These are phyloP conservation scores for Podila clonocystis DNA, from an alignment of 192 early-diverging fungal genomes.

Conservation along the genomic window DNA sequence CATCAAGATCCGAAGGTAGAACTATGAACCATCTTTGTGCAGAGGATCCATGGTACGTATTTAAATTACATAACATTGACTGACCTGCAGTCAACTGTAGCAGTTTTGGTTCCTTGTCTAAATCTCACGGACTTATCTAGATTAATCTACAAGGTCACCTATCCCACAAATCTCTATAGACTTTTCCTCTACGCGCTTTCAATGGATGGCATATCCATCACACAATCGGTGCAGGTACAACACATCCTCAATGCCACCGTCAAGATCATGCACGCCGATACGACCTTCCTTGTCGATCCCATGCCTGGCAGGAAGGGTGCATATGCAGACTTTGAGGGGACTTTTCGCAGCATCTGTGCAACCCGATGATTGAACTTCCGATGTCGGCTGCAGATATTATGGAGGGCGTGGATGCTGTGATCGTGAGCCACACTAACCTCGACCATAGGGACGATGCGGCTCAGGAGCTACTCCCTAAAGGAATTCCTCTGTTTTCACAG, in stretches of 20 bases:
- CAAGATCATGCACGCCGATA: slow-evolving; percentile 4
- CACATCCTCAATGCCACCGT: slow-evolving; percentile 10
- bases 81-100: too few species aligned
- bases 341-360: slow-evolving; percentile 10
- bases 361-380: slow-evolving; percentile 13
- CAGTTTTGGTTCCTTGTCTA: too few species aligned
- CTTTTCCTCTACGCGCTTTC: too few species aligned
- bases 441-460: slow-evolving; percentile 16
- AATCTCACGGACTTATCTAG: too few species aligned
- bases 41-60: too few species aligned
- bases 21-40: too few species aligned
- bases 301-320: slow-evolving; percentile 5
- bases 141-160: too few species aligned
- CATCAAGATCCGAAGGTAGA: too few species aligned
- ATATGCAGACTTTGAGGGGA: slow-evolving; percentile 7
- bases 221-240: slow-evolving; percentile 6
- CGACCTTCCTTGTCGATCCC: slow-evolving; percentile 13
- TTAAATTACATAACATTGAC: too few species aligned
- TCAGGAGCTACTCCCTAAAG: slow-evolving; percentile 7
- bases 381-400: slow-evolving; percentile 2
- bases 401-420: slow-evolving; percentile 12
- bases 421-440: slow-evolving; percentile 13
- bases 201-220: background rate
- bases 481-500: slow-evolving; percentile 7
- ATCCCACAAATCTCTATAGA: too few species aligned